Evolutionary conservation across 106 monocot species (phyloP).

Genomic region (Ottelia alismoides): DNA sequence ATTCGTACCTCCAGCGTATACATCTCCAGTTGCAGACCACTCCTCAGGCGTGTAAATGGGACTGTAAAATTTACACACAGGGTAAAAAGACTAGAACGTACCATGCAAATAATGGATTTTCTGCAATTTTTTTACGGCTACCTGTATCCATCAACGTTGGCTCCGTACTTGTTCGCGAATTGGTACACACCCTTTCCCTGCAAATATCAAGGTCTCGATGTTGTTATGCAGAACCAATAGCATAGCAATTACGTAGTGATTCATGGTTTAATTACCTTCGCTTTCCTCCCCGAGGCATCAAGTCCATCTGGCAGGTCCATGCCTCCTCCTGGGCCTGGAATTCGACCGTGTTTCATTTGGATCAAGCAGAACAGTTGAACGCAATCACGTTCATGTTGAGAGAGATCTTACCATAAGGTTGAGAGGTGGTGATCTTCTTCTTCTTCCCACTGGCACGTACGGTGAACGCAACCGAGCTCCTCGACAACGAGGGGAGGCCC

Average conservation of each 20-base stretch:
- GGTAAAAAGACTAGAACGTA: background rate
- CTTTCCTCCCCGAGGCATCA: constrained; percentile 78
- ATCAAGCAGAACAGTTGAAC: background rate
- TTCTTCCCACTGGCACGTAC: constrained; percentile 37
- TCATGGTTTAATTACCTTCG: constrained; percentile 39
- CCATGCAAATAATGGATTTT: background rate
- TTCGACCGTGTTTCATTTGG: background rate
- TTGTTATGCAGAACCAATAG: background rate
- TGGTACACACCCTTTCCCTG: no score
- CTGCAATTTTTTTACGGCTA: background rate
- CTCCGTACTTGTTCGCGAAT: no score
- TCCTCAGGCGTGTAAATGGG: constrained; percentile 64
- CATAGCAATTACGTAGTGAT: background rate
- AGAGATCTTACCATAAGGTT: constrained; percentile 37
- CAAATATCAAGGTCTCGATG: no score
- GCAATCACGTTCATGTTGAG: background rate
- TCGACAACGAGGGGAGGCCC: constrained; percentile 29
- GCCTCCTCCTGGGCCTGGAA: constrained; percentile 53
- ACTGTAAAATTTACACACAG: constrained; percentile 24
- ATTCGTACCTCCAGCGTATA: constrained; percentile 78
- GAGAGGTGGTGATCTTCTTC: constrained; percentile 76
- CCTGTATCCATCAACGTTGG: background rate
- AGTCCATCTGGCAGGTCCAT: constrained; percentile 33
- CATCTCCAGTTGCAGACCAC: constrained; percentile 75
- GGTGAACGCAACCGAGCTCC: constrained; percentile 30